These are phyloP conservation scores for Lentinula raphanica DNA, from an alignment of 768 basidiomycete genomes.

Conservation along the genomic window DNA sequence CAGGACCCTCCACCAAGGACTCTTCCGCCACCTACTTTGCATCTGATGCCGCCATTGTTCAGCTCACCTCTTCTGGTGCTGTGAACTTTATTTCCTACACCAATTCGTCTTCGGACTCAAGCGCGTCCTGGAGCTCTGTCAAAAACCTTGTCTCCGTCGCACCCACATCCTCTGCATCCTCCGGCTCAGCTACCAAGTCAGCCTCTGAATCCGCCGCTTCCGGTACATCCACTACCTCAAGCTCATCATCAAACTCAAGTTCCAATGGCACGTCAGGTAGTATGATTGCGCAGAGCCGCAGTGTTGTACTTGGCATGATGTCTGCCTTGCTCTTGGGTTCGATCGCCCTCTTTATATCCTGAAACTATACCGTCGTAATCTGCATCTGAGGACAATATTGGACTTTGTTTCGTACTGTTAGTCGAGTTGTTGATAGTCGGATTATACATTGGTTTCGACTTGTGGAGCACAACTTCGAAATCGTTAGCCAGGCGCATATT, in stretches of 20 bases:
- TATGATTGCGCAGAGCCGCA: not conserved
- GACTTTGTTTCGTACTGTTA: not conserved
- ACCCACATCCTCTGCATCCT: constrained; percentile 3
- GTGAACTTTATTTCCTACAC: constrained; percentile 23
- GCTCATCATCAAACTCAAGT: not conserved
- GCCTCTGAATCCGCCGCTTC: not conserved
- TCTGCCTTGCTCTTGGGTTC: not conserved
- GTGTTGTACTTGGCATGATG: constrained; percentile 3
- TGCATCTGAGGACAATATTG: not conserved
- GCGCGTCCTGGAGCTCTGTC: constrained; percentile 11
- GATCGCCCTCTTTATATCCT: constrained; percentile 1
- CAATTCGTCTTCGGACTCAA: constrained; percentile 19
- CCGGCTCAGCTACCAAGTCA: not conserved
- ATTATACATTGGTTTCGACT: not conserved
- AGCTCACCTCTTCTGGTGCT: constrained; percentile 56
- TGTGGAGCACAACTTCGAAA: not conserved
- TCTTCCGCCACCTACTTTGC: constrained; percentile 60
- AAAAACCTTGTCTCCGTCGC: constrained; percentile 7
- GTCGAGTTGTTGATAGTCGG: not conserved
- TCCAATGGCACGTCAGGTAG: not conserved
- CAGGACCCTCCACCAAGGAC: constrained; percentile 59
- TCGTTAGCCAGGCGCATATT: not conserved
- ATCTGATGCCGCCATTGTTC: constrained; percentile 54
- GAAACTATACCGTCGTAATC: not conserved
- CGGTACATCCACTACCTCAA: not conserved